Conservation (phyloP, 2,329 filamentous ascomycete species). For the Paracoccidioides brasiliensis region DNA sequence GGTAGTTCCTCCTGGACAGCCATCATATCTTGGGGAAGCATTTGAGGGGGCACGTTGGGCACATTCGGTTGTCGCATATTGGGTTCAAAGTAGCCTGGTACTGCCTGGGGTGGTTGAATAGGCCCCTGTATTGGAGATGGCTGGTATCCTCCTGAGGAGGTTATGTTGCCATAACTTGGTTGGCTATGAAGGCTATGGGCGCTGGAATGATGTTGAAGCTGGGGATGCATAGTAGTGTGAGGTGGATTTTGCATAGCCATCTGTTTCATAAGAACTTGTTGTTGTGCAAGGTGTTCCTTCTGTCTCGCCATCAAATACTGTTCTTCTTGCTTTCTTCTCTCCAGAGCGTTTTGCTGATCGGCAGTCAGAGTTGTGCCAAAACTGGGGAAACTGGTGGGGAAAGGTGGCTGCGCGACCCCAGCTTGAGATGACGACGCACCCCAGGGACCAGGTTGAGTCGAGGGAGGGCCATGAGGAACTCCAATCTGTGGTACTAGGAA, state of each 20-base stretch:
- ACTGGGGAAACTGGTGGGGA: slow-evolving; percentile 85
- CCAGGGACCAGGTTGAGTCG: slow-evolving; percentile 35
- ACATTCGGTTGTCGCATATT: slow-evolving; percentile 33
- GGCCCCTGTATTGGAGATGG: slow-evolving; percentile 46
- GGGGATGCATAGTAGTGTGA: slow-evolving; percentile 40
- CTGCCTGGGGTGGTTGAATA: slow-evolving; percentile 43
- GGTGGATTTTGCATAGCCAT: slow-evolving; percentile 50
- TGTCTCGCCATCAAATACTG: slow-evolving; percentile 94
- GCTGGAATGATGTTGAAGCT: slow-evolving; percentile 84
- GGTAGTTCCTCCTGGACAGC: slow-evolving; percentile 61
- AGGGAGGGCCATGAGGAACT: slow-evolving; percentile 71
- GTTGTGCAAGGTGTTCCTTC: slow-evolving; percentile 80
- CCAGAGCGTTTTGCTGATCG: slow-evolving; percentile 93
- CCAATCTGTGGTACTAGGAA: slow-evolving; percentile 97
- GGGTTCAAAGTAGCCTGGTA: slow-evolving; percentile 58
- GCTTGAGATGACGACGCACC: slow-evolving; percentile 25
- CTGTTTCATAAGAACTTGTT: slow-evolving; percentile 64
- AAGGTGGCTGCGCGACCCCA: slow-evolving; percentile 66
- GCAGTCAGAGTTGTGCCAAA: slow-evolving; percentile 94
- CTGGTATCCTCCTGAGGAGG: slow-evolving; percentile 65
- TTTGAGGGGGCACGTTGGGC: slow-evolving; percentile 21
- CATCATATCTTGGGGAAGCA: slow-evolving; percentile 29
- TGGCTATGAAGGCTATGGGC: slow-evolving; percentile 94
- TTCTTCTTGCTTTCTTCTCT: slow-evolving; percentile 93
- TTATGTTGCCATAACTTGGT: slow-evolving; percentile 88